These are phyloP conservation scores for Hypsizygus ulmarius DNA, from an alignment of 1,284 basidiomycete genomes.

Conservation along the genomic window DNA sequence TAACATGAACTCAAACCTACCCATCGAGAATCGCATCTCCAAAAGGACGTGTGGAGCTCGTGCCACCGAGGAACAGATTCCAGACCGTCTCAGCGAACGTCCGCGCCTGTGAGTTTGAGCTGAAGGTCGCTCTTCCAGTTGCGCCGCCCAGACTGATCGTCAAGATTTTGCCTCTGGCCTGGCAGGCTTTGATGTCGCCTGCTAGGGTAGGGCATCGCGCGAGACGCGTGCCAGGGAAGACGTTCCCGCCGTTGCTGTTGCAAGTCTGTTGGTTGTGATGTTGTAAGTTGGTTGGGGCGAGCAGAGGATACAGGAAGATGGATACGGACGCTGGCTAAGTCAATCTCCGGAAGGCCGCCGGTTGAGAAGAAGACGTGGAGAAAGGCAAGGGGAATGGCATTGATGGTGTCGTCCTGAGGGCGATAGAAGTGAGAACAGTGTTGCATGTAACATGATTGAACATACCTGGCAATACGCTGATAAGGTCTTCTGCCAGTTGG, in stretches of 20 bases:
- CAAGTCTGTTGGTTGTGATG: conserved; percentile 40
- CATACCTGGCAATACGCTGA: conserved; percentile 48
- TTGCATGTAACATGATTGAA: not conserved
- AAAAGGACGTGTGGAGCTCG: conserved; percentile 54
- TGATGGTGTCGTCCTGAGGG: conserved; percentile 43
- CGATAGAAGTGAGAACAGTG: not conserved
- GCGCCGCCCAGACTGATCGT: conserved; percentile 65
- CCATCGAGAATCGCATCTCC: conserved; percentile 65
- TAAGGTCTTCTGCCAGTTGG: conserved; percentile 49
- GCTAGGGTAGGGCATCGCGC: conserved; percentile 55
- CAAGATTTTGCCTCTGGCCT: conserved; percentile 61
- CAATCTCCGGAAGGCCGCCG: conserved; percentile 55
- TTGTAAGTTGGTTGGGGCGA: not conserved
- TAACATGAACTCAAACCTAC: conserved; percentile 29
- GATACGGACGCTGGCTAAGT: conserved; percentile 54
- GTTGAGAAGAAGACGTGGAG: conserved; percentile 54
- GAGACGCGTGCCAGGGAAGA: conserved; percentile 54
- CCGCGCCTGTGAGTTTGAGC: conserved; percentile 47
- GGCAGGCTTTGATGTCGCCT: conserved; percentile 55
- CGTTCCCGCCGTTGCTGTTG: conserved; percentile 36
- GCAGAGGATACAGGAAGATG: not conserved
- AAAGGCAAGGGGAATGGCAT: conserved; percentile 60
- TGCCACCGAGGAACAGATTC: conserved; percentile 64
- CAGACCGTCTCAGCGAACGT: conserved; percentile 59
- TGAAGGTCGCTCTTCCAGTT: conserved; percentile 48